Base-by-base conservation (phyloP, 768 basidiomycete genomes). In the Panaeolus papilionaceus region DNA sequence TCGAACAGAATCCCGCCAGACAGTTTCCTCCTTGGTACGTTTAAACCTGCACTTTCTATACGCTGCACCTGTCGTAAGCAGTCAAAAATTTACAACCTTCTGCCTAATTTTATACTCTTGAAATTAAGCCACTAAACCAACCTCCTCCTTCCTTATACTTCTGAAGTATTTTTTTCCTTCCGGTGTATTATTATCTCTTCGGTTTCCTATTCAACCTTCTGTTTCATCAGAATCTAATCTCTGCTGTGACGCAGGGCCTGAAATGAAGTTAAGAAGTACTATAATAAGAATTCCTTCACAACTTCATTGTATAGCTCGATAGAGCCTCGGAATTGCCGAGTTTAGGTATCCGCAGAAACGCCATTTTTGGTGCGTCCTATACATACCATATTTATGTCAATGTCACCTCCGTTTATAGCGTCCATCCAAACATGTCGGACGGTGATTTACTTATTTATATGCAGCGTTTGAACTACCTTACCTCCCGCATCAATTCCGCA, bases 121-220 rank as follows among this genome's bases (percentile, higher is more conserved):
- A 33, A n/a, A 18, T 28, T 58, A 58, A 51, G n/a, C 54, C 54
- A 58, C 26, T 58, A 33, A 16, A 16, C 10, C 33, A 9, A 16
- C 54, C 54, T 37, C 14, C 54, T 33, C 54, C 54, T 58, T 28
- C 54, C 54, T 58, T 14, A 58, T 58, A 33, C 12, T 33, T n/a
- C 28, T 4, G 26, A 5, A 33, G 54, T 28, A 58, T 28, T 37
- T 37, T 33, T 23, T 28, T 33, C 54, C 54, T 33, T 11, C 54
- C 54, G 54, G 54, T 58, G 54, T 51, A 51, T 58, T 58, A 58
- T 58, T 58, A 28, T 58, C n/a, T 26, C 47, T 33, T 58, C 54
- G 28, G 54, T 58, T 58, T 58, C 54, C 54, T 58, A 58, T 58
- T 37, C 54, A 16, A 33, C 54, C n/a, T 12, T 58, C 54, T 58